phyloP scores from a whole-genome alignment of 805 yeast genomes.

The Vanderwaltozyma verrucispora region DNA sequence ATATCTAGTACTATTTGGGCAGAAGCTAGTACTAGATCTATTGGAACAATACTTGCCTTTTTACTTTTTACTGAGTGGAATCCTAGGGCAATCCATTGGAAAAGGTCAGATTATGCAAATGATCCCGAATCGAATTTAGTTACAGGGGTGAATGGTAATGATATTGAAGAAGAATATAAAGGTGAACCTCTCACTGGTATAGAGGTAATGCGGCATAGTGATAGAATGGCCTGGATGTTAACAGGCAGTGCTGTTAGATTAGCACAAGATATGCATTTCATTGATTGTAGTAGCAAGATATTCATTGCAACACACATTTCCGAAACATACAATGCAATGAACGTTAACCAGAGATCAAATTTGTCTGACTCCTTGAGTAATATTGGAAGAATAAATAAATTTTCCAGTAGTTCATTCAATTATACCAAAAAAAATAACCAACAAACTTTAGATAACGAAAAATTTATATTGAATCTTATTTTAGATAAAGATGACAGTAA shows the following conservation, averaged over 20 bases:
- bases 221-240: slow-evolving; percentile 90
- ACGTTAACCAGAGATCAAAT: slow-evolving; percentile 71
- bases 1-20: slow-evolving; percentile 91
- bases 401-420: background rate
- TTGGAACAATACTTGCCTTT: slow-evolving; percentile 81
- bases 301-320: slow-evolving; percentile 78
- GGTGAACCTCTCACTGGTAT: slow-evolving; percentile 57
- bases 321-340: slow-evolving; percentile 75
- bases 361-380: slow-evolving; percentile 63
- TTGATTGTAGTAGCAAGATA: slow-evolving; percentile 61
- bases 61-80: slow-evolving; percentile 89
- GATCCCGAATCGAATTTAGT: slow-evolving; percentile 30
- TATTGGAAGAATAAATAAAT: slow-evolving; percentile 22
- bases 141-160: slow-evolving; percentile 2
- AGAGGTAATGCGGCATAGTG: slow-evolving; percentile 77
- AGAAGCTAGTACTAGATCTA: slow-evolving; percentile 76
- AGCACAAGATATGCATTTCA: slow-evolving; percentile 77
- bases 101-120: slow-evolving; percentile 78
- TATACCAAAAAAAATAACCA: no score
- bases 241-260: slow-evolving; percentile 79
- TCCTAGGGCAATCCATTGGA: slow-evolving; percentile 86
- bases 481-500: slow-evolving; percentile 16
- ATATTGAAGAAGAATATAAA: slow-evolving; percentile 15
- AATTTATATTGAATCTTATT: slow-evolving; percentile 22
- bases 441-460: slow-evolving; percentile 28